Evolutionary conservation across 306 rosid genomes (phyloP), one percentile per base, ranked within the genome.

Genomic region (Prunus davidiana): DNA sequence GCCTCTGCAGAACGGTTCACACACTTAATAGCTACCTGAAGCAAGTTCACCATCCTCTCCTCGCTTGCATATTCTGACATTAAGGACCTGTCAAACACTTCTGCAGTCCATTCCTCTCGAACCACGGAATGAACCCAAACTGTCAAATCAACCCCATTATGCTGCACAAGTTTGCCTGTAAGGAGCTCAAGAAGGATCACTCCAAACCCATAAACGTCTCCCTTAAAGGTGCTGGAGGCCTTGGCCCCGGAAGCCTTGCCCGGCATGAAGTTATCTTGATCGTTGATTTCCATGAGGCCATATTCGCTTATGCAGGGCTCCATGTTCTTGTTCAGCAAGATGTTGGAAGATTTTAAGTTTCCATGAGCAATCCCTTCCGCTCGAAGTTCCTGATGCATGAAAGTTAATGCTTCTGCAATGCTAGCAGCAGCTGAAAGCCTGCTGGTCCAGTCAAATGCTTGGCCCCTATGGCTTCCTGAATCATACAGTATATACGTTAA

Each of bases 91-190:
- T 92, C 98, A 79, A 94, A 92, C 12, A 94, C 96, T 77, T 94
- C 98, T 2, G 85, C 92, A 2, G 97, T 90, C 98, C 96, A 92
- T 82, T 95, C 98, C 81, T 95, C 96, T 60, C 88, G 76, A 34
- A 95, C 83, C 50, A 95, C 90, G 2, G 91, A 82, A n/a, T 75
- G 87, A 72, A 95, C 96, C 97, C 98, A 90, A n/a, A 88, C 89
- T 2, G 92, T 38, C 70, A 92, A 79, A 56, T 89, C 93, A 25
- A 89, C 72, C 12, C 96, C 98, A 69, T 89, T 52, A 57, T 78
- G 86, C 80, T 78, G 87, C 41, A 71, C 96, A 13, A 88, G 64
- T 69, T 90, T 95, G 11, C 97, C 96, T 0, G 96, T 95, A 0
- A 95, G 97, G 1, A 95, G 85, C 84, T 95, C 91, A 24, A 92